These are phyloP conservation scores for Boechera retrofracta DNA, from an alignment of 345 rosid genomes.

Conservation along the genomic window DNA sequence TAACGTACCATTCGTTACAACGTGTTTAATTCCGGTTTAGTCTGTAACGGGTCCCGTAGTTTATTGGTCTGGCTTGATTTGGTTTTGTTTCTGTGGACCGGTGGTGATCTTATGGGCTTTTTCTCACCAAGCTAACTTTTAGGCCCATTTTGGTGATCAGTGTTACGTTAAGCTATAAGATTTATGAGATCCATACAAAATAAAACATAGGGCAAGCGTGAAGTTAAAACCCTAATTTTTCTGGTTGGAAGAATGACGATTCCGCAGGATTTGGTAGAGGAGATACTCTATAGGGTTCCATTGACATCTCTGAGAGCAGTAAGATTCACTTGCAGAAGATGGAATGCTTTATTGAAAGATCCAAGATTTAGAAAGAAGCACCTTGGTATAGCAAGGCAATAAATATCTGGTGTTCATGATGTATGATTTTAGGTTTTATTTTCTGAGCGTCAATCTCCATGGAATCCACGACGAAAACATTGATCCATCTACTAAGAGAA, in stretches of 20 bases:
- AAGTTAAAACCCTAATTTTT: too few species aligned
- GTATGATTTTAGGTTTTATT: too few species aligned
- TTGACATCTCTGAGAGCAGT: not conserved
- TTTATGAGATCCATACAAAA: not conserved
- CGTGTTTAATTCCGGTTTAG: slow-evolving; percentile 19
- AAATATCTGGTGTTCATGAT: too few species aligned
- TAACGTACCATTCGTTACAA: not conserved
- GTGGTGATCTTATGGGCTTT: not conserved
- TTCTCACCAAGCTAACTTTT: not conserved
- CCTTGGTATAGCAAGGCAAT: too few species aligned
- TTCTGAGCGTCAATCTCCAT: too few species aligned
- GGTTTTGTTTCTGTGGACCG: not conserved
- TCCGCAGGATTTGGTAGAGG: not conserved
- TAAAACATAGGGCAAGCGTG: too few species aligned
- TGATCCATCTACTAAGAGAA: too few species aligned
- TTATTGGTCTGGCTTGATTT: not conserved
- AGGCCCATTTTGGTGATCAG: slow-evolving; percentile 3
- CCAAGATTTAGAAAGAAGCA: too few species aligned
- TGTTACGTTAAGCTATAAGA: not conserved
- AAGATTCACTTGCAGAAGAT: not conserved
- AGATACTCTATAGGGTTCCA: too few species aligned
- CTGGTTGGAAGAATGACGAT: too few species aligned
- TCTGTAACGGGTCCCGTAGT: not conserved
- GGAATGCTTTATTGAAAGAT: too few species aligned
- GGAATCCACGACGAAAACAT: too few species aligned